These are phyloP conservation scores for Ceratobasidium theobromae DNA, from an alignment of 1,284 basidiomycete genomes.

Conservation along the genomic window DNA sequence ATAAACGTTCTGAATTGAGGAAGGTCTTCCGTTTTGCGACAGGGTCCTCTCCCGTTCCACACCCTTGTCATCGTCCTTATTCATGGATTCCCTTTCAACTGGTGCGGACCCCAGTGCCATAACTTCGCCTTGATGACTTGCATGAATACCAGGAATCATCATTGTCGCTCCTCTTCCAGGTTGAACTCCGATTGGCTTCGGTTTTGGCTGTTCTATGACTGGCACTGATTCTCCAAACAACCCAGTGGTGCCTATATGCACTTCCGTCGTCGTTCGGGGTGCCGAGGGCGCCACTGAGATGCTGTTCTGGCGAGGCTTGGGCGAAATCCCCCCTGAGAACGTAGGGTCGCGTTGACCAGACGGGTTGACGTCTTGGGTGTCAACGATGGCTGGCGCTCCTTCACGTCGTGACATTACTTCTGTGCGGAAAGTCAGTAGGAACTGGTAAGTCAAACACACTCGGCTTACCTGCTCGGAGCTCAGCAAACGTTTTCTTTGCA, in stretches of 20 bases:
- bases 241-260: constrained; percentile 16
- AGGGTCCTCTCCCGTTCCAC: constrained; percentile 13
- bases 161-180: constrained; percentile 35
- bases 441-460: not conserved
- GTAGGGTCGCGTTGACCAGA: constrained; percentile 7
- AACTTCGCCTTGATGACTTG: constrained; percentile 36
- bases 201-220: constrained; percentile 6
- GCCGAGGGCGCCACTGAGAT: constrained; percentile 28
- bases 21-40: constrained; percentile 11
- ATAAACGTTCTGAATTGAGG: constrained; percentile 34
- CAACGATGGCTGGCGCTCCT: not conserved
- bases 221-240: not conserved
- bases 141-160: constrained; percentile 38
- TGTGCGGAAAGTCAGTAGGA: not conserved
- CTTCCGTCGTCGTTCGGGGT: constrained; percentile 32
- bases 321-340: not conserved
- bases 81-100: not conserved
- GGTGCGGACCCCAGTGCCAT: constrained; percentile 35
- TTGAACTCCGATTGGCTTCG: constrained; percentile 34
- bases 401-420: constrained; percentile 31
- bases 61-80: not conserved
- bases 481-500: constrained; percentile 34
- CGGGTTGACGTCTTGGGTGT: not conserved
- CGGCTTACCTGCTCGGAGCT: constrained; percentile 32
- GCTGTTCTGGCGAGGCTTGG: constrained; percentile 13